These are phyloP conservation scores for Talaromyces trachyspermus DNA, from an alignment of 495 filamentous ascomycete species.

Conservation along the genomic window DNA sequence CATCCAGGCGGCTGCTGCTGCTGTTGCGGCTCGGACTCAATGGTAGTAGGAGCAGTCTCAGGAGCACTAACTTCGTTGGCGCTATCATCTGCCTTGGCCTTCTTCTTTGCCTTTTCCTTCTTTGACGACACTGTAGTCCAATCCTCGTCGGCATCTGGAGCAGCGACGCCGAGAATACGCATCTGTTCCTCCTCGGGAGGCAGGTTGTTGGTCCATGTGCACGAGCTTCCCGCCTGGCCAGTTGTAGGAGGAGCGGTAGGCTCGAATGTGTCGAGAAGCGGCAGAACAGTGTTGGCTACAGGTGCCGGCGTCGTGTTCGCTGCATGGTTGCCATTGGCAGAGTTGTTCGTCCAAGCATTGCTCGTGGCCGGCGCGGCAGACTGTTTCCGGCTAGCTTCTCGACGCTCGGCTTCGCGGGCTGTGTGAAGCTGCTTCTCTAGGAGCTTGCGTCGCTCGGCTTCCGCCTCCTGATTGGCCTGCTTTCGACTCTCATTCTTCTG, in stretches of 20 bases:
- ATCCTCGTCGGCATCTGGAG: slow-evolving; percentile 42
- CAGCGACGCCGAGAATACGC: slow-evolving; percentile 52
- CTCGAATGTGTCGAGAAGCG: slow-evolving; percentile 74
- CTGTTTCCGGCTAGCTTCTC: slow-evolving; percentile 61
- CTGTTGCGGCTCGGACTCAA: slow-evolving; percentile 17
- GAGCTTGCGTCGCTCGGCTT: slow-evolving; percentile 61
- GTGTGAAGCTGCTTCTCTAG: slow-evolving; percentile 74
- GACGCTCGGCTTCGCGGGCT: slow-evolving; percentile 72
- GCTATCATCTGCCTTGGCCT: slow-evolving; percentile 35
- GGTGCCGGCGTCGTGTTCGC: slow-evolving; percentile 21
- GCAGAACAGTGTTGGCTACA: slow-evolving; percentile 26
- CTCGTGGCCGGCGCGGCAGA: slow-evolving; percentile 48
- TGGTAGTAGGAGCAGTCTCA: slow-evolving; percentile 18
- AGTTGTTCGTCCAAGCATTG: slow-evolving; percentile 54
- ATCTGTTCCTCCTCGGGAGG: slow-evolving; percentile 85
- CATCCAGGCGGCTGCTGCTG: slow-evolving; percentile 27
- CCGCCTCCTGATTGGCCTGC: slow-evolving; percentile 60
- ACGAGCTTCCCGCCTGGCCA: slow-evolving; percentile 9
- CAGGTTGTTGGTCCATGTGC: slow-evolving; percentile 47
- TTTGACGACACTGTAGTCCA: slow-evolving; percentile 77
- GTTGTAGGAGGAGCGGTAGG: slow-evolving; percentile 29
- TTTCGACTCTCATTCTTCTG: slow-evolving; percentile 73
- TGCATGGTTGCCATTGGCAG: slow-evolving; percentile 22
- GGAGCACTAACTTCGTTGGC: slow-evolving; percentile 33
- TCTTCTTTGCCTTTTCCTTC: slow-evolving; percentile 45